Percentiles rank a stretch among this genome's conserved stretches.
Evolutionary conservation across 768 basidiomycete species (phyloP).

Genomic region (Hygrocybe coccinea): DNA sequence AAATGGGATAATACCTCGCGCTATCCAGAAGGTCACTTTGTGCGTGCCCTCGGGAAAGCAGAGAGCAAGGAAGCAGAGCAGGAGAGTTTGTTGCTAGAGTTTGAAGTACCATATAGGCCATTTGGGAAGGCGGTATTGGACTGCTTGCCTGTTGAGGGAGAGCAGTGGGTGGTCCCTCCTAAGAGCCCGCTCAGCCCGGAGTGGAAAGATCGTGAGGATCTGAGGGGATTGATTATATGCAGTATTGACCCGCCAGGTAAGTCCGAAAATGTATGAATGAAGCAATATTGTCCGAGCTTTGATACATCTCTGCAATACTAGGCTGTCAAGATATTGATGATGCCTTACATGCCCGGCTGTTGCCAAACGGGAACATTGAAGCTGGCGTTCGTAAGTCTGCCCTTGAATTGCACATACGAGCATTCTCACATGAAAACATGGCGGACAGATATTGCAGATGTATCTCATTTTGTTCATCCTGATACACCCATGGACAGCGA

Average conservation of each 20-base stretch:
- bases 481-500: constrained; percentile 96
- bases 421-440: too few relatives aligned
- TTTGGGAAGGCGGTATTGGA: constrained; percentile 94
- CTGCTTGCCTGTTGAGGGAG: constrained; percentile 86
- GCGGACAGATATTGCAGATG: constrained; percentile 87
- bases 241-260: constrained; percentile 95
- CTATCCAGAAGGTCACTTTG: constrained; percentile 97
- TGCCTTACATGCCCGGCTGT: constrained; percentile 80
- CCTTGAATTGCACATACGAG: background rate
- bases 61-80: constrained; percentile 96
- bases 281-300: background rate
- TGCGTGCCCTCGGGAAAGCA: constrained; percentile 82
- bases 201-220: constrained; percentile 85
- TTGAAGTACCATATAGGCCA: constrained; percentile 91
- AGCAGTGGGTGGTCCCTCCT: constrained; percentile 85
- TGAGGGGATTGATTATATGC: constrained; percentile 81
- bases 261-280: constrained; percentile 7
- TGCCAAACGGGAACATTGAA: constrained; percentile 93
- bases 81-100: constrained; percentile 89
- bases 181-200: constrained; percentile 42
- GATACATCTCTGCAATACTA: constrained; percentile 24
- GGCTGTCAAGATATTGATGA: constrained; percentile 99
- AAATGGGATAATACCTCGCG: constrained; percentile 82
- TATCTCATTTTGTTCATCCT: constrained; percentile 90
- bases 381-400: constrained; percentile 89